phyloP scores from a whole-genome alignment of 257 asterid species.

The Ilex asprella region DNA sequence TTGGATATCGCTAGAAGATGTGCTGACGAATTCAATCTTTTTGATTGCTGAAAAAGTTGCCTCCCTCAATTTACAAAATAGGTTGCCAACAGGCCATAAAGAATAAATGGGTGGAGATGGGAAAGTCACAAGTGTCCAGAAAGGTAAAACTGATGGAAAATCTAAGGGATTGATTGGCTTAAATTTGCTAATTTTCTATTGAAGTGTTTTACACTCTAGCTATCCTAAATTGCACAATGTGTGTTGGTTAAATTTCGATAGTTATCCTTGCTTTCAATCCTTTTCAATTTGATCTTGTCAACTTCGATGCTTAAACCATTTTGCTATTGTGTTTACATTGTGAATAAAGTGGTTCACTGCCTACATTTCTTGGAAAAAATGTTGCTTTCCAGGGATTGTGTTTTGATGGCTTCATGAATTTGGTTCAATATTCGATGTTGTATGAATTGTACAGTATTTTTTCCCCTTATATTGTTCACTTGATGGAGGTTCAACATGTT shows the following conservation, averaged over 20 bases:
- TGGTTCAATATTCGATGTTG: too few species aligned
- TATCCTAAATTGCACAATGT: too few species aligned
- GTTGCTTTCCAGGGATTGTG: too few species aligned
- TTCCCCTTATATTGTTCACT: conserved; percentile 8
- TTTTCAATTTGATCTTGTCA: too few species aligned
- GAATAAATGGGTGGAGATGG: conserved; percentile 89
- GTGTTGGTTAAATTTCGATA: too few species aligned
- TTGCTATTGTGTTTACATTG: too few species aligned
- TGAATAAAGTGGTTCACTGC: too few species aligned
- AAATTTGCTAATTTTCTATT: not conserved
- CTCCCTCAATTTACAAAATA: conserved; percentile 56
- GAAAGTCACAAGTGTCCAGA: conserved; percentile 59
- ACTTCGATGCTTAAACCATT: too few species aligned
- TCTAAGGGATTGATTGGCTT: not conserved
- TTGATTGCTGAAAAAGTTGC: conserved; percentile 57
- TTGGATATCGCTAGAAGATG: not conserved
- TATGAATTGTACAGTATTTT: not conserved
- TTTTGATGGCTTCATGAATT: too few species aligned
- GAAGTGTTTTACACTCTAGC: too few species aligned
- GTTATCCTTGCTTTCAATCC: too few species aligned
- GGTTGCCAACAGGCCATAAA: conserved; percentile 87
- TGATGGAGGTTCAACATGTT: conserved; percentile 55
- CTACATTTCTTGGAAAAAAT: too few species aligned
- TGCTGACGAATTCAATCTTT: conserved; percentile 14
- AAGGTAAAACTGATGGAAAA: conserved; percentile 42